Conservation (phyloP, 306 rosid genomes). For the Senna siamea region DNA sequence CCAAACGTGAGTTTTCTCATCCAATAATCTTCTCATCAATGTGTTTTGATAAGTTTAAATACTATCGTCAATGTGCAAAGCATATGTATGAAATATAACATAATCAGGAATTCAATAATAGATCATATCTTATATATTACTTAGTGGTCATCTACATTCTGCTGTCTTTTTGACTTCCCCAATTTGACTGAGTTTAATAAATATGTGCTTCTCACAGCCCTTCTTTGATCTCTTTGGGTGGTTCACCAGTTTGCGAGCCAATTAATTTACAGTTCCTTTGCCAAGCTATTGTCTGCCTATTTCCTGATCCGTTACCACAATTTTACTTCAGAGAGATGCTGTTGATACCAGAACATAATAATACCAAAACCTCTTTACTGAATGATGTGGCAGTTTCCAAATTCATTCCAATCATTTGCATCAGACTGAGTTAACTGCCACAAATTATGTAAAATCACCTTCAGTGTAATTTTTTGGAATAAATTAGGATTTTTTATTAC, state of each 20-base stretch:
- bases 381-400: background rate
- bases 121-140: background rate
- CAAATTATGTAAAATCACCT: background rate
- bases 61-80: slow-evolving; percentile 19
- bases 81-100: slow-evolving; percentile 17
- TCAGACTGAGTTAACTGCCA: background rate
- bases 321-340: background rate
- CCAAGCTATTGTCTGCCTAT: background rate
- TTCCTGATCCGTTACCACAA: background rate
- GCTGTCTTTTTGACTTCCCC: background rate
- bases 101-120: background rate
- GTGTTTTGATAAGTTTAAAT: slow-evolving; percentile 31
- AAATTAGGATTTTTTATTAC: background rate
- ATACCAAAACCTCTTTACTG: background rate
- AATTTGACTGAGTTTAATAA: background rate
- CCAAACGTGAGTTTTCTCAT: slow-evolving; percentile 78
- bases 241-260: background rate
- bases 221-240: background rate
- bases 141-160: background rate
- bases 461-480: background rate
- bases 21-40: slow-evolving; percentile 21
- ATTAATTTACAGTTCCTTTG: background rate
- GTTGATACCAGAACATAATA: background rate
- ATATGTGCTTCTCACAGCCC: background rate
- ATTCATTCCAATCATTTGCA: background rate